Percentiles rank a stretch among this genome's conserved stretches.
Conservation (phyloP, 495 filamentous ascomycete species). For the Xanthoparmelia taractica region DNA sequence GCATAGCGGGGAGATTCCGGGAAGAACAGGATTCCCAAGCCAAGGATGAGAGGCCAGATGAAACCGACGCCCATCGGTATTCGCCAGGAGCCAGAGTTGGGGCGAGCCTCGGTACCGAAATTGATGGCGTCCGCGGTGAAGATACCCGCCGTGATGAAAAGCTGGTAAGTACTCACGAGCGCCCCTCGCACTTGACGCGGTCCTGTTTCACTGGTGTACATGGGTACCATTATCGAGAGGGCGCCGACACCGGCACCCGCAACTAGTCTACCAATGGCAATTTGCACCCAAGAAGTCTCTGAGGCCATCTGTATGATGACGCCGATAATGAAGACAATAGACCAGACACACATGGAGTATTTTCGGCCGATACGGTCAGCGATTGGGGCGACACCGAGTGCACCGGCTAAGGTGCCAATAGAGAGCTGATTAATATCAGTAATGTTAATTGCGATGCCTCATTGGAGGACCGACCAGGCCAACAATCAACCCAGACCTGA, state of each 20-base stretch:
- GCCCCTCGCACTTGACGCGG: conserved; percentile 59
- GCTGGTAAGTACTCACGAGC: conserved; percentile 66
- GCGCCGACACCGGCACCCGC: conserved; percentile 64
- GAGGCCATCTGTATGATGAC: conserved; percentile 62
- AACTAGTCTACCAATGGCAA: conserved; percentile 49
- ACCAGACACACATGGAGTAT: conserved; percentile 47
- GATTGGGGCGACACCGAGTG: conserved; percentile 57
- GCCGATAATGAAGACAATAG: conserved; percentile 58
- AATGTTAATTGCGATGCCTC: neutral
- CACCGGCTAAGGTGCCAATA: conserved; percentile 37
- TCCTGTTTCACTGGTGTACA: conserved; percentile 66
- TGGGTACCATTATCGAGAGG: conserved; percentile 62
- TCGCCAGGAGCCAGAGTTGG: conserved; percentile 59
- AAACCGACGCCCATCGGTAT: conserved; percentile 77
- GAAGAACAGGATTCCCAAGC: conserved; percentile 59
- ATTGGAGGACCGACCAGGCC: conserved; percentile 37
- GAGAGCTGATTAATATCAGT: conserved; percentile 10
- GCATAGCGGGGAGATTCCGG: conserved; percentile 66
- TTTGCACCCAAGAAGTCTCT: conserved; percentile 44
- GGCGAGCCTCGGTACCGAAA: conserved; percentile 55
- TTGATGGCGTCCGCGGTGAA: conserved; percentile 77
- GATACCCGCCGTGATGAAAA: conserved; percentile 83
- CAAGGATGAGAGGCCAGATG: conserved; percentile 67
- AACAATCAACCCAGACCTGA: conserved; percentile 50
- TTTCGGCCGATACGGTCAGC: conserved; percentile 49